Evolutionary conservation across 1,284 basidiomycete genomes (phyloP).

Genomic region (Anthracocystis setariae): DNA sequence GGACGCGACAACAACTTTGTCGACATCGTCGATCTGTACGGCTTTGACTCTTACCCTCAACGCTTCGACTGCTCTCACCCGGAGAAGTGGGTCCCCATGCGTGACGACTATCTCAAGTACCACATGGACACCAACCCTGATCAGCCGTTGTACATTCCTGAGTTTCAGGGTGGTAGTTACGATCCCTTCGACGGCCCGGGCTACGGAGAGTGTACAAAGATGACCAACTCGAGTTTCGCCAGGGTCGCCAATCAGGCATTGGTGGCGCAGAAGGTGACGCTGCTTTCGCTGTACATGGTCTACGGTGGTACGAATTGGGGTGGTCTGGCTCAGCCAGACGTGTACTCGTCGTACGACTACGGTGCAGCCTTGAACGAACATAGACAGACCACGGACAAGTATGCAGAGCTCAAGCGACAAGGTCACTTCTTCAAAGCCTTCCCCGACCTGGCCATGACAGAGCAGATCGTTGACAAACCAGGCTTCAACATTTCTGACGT

Average conservation of each 20-base stretch:
- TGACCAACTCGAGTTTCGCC: constrained; percentile 48
- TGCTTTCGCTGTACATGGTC: constrained; percentile 75
- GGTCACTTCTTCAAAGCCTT: constrained; percentile 44
- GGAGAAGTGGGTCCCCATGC: constrained; percentile 71
- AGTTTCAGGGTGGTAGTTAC: constrained; percentile 69
- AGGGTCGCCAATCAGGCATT: constrained; percentile 41
- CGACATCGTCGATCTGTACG: constrained; percentile 72
- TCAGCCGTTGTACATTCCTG: constrained; percentile 76
- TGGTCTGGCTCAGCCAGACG: constrained; percentile 33
- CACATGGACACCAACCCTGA: constrained; percentile 70
- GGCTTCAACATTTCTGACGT: constrained; percentile 28
- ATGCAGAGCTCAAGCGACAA: constrained; percentile 49
- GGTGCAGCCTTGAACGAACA: constrained; percentile 51
- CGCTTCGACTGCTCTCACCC: constrained; percentile 79
- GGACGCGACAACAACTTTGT: constrained; percentile 53
- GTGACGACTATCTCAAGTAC: constrained; percentile 48
- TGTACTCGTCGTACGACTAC: constrained; percentile 69
- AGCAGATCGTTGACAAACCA: constrained; percentile 25
- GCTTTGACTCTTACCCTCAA: constrained; percentile 75
- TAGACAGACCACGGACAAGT: constrained; percentile 44
- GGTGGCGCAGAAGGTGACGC: constrained; percentile 42
- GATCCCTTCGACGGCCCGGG: constrained; percentile 52
- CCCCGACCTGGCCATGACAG: constrained; percentile 48
- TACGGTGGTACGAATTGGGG: constrained; percentile 79
- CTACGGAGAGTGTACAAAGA: constrained; percentile 38